phyloP scores from a whole-genome alignment of 345 rosid species.

The Punica granatum region DNA sequence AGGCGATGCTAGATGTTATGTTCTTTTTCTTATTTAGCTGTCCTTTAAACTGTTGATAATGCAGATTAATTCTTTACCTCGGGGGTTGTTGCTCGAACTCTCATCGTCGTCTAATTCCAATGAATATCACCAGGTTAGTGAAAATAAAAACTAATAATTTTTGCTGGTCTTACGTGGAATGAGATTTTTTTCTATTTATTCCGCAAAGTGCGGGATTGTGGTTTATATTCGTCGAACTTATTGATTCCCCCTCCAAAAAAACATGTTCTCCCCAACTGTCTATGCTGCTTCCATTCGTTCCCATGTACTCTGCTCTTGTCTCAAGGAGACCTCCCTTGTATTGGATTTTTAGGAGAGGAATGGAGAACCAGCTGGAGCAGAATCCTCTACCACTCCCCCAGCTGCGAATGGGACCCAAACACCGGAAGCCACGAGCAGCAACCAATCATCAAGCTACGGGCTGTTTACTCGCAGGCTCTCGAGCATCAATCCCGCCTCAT shows the following conservation, averaged over 20 bases:
- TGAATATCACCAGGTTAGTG: conserved; percentile 47
- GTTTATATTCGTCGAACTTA: no score
- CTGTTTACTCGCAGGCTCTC: neutral
- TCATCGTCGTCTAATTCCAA: conserved; percentile 22
- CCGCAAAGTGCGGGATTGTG: neutral
- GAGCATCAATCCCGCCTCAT: conserved; percentile 10
- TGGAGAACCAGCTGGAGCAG: conserved; percentile 14
- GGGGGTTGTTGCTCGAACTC: neutral
- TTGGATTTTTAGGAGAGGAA: conserved; percentile 34
- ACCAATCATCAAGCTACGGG: neutral
- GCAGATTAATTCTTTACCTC: conserved; percentile 45
- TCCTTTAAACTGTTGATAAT: neutral
- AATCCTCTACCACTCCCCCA: neutral
- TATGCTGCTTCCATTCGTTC: neutral
- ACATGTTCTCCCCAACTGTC: neutral
- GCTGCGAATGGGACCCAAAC: conserved; percentile 18
- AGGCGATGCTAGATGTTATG: neutral
- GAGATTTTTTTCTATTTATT: neutral
- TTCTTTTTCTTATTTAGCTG: neutral
- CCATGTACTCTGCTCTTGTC: neutral
- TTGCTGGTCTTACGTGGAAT: neutral
- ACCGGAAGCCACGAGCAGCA: conserved; percentile 19
- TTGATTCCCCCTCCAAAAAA: neutral
- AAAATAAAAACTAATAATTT: conserved; percentile 4
- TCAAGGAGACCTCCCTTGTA: neutral